Conservation (phyloP, 805 yeast species). For the Yamadazyma akitaensis region DNA sequence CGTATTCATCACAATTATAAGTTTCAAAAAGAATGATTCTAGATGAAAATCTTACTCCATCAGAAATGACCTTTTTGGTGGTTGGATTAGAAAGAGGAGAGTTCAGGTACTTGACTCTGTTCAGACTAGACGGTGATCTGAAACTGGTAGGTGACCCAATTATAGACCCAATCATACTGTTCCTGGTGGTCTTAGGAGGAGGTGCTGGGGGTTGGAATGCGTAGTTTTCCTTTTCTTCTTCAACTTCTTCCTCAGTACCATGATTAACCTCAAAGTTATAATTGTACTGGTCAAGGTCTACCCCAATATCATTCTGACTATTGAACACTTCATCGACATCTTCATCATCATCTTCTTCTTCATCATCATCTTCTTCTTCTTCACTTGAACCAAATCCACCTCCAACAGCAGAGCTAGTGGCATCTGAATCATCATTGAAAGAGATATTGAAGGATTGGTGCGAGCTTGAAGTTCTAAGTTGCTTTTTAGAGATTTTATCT, state of each 20-base stretch:
- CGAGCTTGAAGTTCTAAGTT: slow-evolving; percentile 33
- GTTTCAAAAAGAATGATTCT: slow-evolving; percentile 83
- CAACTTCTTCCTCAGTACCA: slow-evolving; percentile 9
- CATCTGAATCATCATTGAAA: slow-evolving; percentile 30
- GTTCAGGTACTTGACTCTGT: not conserved
- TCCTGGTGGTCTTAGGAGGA: slow-evolving; percentile 1
- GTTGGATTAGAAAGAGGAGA: slow-evolving; percentile 1
- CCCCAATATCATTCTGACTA: not conserved
- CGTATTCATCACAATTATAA: slow-evolving; percentile 78
- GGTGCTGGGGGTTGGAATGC: slow-evolving; percentile 4
- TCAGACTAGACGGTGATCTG: not conserved
- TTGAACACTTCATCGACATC: not conserved
- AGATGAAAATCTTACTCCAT: slow-evolving; percentile 66
- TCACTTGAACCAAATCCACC: slow-evolving; percentile 34
- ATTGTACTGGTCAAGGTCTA: not conserved
- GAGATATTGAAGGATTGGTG: slow-evolving; percentile 42
- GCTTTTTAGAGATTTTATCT: slow-evolving; percentile 25
- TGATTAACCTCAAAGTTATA: slow-evolving; percentile 7
- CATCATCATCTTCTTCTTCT: slow-evolving; percentile 20
- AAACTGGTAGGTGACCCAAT: slow-evolving; percentile 1
- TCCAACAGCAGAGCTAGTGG: slow-evolving; percentile 31
- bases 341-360: slow-evolving; percentile 4
- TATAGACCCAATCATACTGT: not conserved
- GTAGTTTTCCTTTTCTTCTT: slow-evolving; percentile 3
- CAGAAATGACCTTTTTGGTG: slow-evolving; percentile 1